phyloP scores from a whole-genome alignment of 345 rosid genomes.

The Angophora floribunda region DNA sequence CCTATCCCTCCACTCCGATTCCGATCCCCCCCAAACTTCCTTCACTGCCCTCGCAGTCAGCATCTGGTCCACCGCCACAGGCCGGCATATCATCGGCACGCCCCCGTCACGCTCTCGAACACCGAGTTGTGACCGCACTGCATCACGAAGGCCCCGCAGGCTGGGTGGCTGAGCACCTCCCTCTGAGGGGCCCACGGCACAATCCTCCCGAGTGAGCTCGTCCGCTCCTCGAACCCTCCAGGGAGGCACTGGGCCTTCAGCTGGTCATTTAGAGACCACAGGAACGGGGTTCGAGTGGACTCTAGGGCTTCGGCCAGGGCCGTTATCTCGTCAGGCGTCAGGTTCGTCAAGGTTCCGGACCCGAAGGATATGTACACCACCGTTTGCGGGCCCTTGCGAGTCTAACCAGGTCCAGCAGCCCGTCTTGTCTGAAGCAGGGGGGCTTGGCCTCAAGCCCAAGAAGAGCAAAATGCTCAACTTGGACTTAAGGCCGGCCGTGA shows the following conservation, averaged over 20 bases:
- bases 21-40: slow-evolving; percentile 43
- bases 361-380: slow-evolving; percentile 59
- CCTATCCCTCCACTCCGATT: slow-evolving; percentile 11
- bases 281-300: slow-evolving; percentile 20
- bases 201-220: slow-evolving; percentile 26
- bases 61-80: slow-evolving; percentile 41
- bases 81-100: slow-evolving; percentile 57
- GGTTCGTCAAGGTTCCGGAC: slow-evolving; percentile 7
- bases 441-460: slow-evolving; percentile 2
- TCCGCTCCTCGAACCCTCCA: slow-evolving; percentile 24
- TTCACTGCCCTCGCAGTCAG: slow-evolving; percentile 34
- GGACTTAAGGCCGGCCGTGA: slow-evolving; percentile 18
- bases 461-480: slow-evolving; percentile 14
- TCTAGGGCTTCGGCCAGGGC: slow-evolving; percentile 47
- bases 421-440: slow-evolving; percentile 16
- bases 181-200: slow-evolving; percentile 58
- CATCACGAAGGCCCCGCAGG: slow-evolving; percentile 30
- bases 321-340: slow-evolving; percentile 24
- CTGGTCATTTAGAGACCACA: slow-evolving; percentile 7
- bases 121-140: slow-evolving; percentile 48
- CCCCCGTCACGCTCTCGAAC: slow-evolving; percentile 39
- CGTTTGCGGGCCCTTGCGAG: slow-evolving; percentile 11
- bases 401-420: slow-evolving; percentile 53
- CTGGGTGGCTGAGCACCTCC: slow-evolving; percentile 24
- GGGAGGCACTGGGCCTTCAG: not conserved